phyloP scores from a whole-genome alignment of 163 green algal genomes.

The Chlorella variabilis region DNA sequence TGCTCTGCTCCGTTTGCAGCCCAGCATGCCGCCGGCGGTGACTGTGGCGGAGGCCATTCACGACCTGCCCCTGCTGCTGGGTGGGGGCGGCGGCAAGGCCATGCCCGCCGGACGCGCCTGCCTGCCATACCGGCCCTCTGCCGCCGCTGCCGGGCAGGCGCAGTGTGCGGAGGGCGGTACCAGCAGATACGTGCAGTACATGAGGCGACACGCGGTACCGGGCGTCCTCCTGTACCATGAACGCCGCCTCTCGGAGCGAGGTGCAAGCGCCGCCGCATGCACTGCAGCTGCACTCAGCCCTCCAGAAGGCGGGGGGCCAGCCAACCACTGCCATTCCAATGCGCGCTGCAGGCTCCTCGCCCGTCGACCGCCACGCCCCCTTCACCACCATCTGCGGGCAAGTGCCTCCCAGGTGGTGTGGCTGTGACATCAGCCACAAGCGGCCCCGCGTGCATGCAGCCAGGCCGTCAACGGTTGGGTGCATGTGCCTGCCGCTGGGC shows the following conservation, averaged over 20 bases:
- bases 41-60: neutral
- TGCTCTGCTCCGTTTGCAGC: too few relatives aligned
- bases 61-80: slow-evolving; percentile 1
- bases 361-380: neutral
- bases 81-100: neutral
- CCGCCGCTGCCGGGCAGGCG: too few relatives aligned
- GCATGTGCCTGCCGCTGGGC: too few relatives aligned
- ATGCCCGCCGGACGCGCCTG: neutral
- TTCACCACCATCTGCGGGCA: neutral
- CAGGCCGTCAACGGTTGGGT: too few relatives aligned
- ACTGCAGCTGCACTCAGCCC: too few relatives aligned
- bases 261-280: neutral
- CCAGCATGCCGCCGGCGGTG: neutral
- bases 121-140: neutral
- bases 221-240: neutral
- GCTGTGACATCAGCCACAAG: too few relatives aligned
- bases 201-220: neutral
- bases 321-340: too few relatives aligned
- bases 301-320: too few relatives aligned
- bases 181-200: neutral
- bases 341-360: neutral
- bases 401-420: too few relatives aligned
- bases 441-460: too few relatives aligned
- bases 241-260: neutral
- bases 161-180: too few relatives aligned